Conservation (phyloP, 148 eudicot species). For the Heliamphora exappendiculata region DNA sequence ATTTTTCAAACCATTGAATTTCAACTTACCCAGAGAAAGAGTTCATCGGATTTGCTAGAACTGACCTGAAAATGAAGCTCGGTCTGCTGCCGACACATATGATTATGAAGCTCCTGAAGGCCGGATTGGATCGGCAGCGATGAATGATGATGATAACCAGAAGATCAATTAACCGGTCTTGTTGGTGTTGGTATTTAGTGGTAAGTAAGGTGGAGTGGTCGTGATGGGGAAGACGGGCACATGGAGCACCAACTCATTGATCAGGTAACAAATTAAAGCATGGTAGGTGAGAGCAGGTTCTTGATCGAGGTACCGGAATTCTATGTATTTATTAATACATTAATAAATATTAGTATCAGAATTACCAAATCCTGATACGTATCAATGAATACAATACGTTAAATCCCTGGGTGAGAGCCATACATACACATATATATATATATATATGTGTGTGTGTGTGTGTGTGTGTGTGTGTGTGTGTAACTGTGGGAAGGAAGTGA, state of each 20-base stretch:
- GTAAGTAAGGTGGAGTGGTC: conserved; percentile 66
- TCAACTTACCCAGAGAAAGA: not conserved
- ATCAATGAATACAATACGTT: no score
- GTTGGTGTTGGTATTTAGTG: not conserved
- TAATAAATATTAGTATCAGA: no score
- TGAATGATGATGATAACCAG: not conserved
- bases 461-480: not conserved
- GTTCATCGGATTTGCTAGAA: not conserved
- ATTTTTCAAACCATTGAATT: not conserved
- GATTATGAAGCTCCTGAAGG: not conserved
- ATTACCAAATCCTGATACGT: no score
- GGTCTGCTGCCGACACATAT: not conserved
- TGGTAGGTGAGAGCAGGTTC: not conserved
- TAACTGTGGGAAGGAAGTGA: not conserved
- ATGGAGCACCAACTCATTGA: conserved; percentile 75
- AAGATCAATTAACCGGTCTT: not conserved
- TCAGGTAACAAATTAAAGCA: not conserved
- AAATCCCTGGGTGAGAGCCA: no score
- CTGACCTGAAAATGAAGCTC: conserved; percentile 11
- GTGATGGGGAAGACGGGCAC: conserved; percentile 99
- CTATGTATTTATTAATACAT: no score
- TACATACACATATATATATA: not conserved
- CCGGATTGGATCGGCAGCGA: no score
- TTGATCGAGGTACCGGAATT: no score
- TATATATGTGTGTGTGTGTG: not conserved